Evolutionary conservation across 768 basidiomycete species (phyloP), one percentile per base, ranked within the genome.

Genomic region (Russula griseocarnosa): DNA sequence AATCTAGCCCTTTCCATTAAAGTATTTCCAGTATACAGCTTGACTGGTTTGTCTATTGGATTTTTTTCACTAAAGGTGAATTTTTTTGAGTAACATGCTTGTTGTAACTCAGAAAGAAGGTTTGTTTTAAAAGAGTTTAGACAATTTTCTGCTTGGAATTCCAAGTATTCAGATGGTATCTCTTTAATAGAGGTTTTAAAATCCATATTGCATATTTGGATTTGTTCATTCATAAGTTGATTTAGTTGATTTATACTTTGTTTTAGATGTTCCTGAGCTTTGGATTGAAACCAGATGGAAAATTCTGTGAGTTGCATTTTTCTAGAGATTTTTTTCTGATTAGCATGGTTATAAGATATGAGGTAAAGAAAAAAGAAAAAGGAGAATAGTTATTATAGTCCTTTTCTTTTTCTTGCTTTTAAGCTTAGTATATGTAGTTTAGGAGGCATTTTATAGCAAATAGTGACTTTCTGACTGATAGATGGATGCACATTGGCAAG

Each of bases 381-480:
- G 28, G 5, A 5, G 28, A 5, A 30, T 3, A 30, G 28, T 30
- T 3, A 30, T 56, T 46, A 44, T 9, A 56, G 26, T 6, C 56
- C 56, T 8, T 58, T 58, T 6, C 6, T 47, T 47, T 58, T 58
- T 36, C 56, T 58, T n/a, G 56, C 56, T 58, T 22, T 47, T 28
- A 58, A 32, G 56, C 46, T 58, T 0, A 58, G 13, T n/a, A 6
- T 13, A 22, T 58, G 56, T 47, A 58, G 13, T 24, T 58, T 58
- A 8, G 28, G n/a, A 26, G 56, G 56, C 32, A 58, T 30, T 38
- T 50, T 58, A 11, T 58, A 58, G 14, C 47, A 58, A 11, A 58
- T 58, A 0, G 57, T 58, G n/a, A 58, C 47, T 58, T 58, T 58
- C 32, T 58, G 57, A 50, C 57, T 58, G n/a, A 58, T 47, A 10